These are phyloP conservation scores for Coniochaeta hoffmannii DNA, from an alignment of 2,329 filamentous ascomycete genomes.

Conservation along the genomic window DNA sequence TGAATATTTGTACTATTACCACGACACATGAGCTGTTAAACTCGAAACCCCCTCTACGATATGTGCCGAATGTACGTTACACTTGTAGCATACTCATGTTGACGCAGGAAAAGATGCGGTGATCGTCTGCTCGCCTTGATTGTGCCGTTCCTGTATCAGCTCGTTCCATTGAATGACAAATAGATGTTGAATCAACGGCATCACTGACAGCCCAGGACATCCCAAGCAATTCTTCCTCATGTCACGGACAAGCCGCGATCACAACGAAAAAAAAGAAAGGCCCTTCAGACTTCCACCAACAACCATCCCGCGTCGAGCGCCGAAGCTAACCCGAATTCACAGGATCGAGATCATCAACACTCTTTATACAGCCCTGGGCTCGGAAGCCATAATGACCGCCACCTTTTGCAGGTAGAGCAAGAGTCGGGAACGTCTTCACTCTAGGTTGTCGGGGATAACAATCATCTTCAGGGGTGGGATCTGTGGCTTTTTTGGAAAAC, in stretches of 20 bases:
- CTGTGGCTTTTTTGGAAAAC: conserved; percentile 1
- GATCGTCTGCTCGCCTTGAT: too few relatives aligned
- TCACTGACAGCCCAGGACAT: too few relatives aligned
- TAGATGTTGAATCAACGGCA: too few relatives aligned
- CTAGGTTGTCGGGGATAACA: neutral
- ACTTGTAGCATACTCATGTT: too few relatives aligned
- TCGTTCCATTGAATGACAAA: too few relatives aligned
- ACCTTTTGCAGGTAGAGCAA: neutral
- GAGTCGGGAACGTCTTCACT: neutral
- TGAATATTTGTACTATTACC: too few relatives aligned
- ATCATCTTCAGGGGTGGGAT: neutral
- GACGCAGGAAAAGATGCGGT: too few relatives aligned
- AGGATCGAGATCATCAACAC: neutral
- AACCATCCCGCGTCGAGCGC: neutral
- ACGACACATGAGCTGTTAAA: too few relatives aligned
- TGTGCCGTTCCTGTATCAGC: too few relatives aligned
- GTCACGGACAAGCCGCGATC: neutral
- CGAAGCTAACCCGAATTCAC: neutral
- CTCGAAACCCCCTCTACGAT: too few relatives aligned
- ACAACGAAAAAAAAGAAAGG: neutral
- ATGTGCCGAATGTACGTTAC: too few relatives aligned
- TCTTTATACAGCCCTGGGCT: neutral
- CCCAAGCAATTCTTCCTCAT: neutral
- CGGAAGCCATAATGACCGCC: neutral
- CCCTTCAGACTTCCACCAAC: neutral